A percentile compares a stretch with the other conserved stretches of the same genome.
These are phyloP conservation scores for Pisolithus tinctorius DNA, from an alignment of 768 basidiomycete genomes.

Conservation along the genomic window DNA sequence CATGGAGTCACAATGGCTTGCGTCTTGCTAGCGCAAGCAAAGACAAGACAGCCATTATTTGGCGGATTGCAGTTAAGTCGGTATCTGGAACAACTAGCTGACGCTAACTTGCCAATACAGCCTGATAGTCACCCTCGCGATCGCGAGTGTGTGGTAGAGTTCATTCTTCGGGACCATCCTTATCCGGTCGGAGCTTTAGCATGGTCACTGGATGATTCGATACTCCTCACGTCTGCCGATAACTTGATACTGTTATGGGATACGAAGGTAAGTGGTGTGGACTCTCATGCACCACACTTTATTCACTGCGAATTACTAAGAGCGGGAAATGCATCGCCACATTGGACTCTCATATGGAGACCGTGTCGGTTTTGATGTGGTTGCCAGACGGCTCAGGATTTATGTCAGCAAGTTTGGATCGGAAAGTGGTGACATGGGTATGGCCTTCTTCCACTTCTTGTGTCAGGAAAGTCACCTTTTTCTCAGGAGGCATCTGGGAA, in stretches of 20 bases:
- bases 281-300: conserved; percentile 2
- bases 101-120: conserved; percentile 23
- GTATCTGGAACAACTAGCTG: conserved; percentile 4
- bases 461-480: conserved; percentile 6
- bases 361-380: conserved; percentile 84
- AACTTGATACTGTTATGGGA: conserved; percentile 86
- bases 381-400: conserved; percentile 86
- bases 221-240: conserved; percentile 81
- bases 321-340: conserved; percentile 65
- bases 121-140: conserved; percentile 41
- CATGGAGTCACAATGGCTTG: conserved; percentile 88
- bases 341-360: conserved; percentile 69
- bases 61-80: conserved; percentile 69
- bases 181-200: conserved; percentile 77
- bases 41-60: conserved; percentile 85
- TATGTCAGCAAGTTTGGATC: conserved; percentile 83
- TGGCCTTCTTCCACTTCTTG: conserved; percentile 15
- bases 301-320: conserved; percentile 32
- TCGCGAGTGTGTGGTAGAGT: conserved; percentile 54
- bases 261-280: conserved; percentile 54
- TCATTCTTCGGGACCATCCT: conserved; percentile 66
- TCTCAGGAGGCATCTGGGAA: conserved; percentile 70
- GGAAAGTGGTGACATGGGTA: conserved; percentile 81
- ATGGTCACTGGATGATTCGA: conserved; percentile 87
- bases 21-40: conserved; percentile 84